Base-by-base conservation (phyloP, 2,329 filamentous ascomycete species). In the Pyrenophora teres region DNA sequence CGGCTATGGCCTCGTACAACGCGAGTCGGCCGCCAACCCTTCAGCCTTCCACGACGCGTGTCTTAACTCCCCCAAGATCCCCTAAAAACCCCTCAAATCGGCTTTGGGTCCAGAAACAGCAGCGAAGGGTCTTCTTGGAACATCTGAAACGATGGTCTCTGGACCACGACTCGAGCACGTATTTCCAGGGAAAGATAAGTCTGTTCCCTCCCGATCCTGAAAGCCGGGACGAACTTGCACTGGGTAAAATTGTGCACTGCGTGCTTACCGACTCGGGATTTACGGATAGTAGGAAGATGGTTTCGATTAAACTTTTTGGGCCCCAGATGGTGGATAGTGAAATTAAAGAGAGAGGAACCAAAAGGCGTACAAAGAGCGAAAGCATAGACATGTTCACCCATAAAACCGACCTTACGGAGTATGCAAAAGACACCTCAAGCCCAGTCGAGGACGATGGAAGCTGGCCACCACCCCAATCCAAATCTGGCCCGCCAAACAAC, bases 161-260 rank as follows among this genome's bases (percentile, higher is more conserved):
- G 7, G 45, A 59, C 23, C 63, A 71, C 54, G 67, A 71, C 39
- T 65, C 67, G 13, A 68, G 65, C 32, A 40, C 56, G 3, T 50
- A 67, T 40, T 71, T 69, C 30, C 61, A 69, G 16, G 68, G 68
- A 19, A 67, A 58, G 4, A 63, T 71, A 19, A 67, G 56, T 43
- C 25, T 69, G 2, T 10, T 54, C 6, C 46, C 57, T 6, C 51
- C 41, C n/a, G 49, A 48, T 19, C 27, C 43, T 12, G 15, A 42
- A 30, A 15, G 25, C n/a, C 47, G 21, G 6, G 51, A 62, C 15
- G 41, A 42, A 2, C 25, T 66, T 16, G 59, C 54, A 15, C 48
- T 72, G 27, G 67, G 69, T 21, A 64, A 63, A 31, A 60, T 64
- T 19, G 61, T 71, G 18, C 60, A 54, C 13, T 72, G 68, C 46